Percentiles rank a stretch among this genome's conserved stretches.
phyloP scores from a whole-genome alignment of 2,329 filamentous ascomycete genomes.

The Didymella glomerata region DNA sequence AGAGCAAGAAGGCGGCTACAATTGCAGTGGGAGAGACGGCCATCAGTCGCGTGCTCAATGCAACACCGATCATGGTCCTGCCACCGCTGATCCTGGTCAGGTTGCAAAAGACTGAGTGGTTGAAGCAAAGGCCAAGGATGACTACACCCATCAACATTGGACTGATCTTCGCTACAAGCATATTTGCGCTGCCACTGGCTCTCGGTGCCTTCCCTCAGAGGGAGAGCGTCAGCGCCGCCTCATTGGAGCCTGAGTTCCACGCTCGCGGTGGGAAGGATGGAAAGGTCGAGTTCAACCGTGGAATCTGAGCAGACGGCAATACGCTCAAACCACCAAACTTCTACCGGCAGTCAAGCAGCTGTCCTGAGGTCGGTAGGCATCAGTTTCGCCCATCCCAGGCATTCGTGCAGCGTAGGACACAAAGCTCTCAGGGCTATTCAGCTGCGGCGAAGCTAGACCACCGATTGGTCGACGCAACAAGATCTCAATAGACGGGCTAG shows the following conservation, averaged over 20 bases:
- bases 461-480: conserved; percentile 33
- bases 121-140: conserved; percentile 77
- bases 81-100: conserved; percentile 86
- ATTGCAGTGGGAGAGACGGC: conserved; percentile 94
- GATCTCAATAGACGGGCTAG: conserved; percentile 2
- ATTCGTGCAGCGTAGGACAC: not conserved
- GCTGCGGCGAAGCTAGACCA: conserved; percentile 27
- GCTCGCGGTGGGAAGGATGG: conserved; percentile 79
- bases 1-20: conserved; percentile 85
- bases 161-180: conserved; percentile 84
- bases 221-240: conserved; percentile 78
- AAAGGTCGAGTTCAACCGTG: conserved; percentile 95
- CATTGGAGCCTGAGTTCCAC: conserved; percentile 86
- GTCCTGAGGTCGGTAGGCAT: not conserved
- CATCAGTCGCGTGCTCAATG: conserved; percentile 88
- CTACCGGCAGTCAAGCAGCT: not conserved
- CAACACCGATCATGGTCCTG: conserved; percentile 95
- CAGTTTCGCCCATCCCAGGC: not conserved
- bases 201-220: conserved; percentile 92
- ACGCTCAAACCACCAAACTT: not conserved
- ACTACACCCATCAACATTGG: conserved; percentile 85
- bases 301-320: conserved; percentile 67
- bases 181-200: conserved; percentile 88
- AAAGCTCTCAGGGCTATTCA: conserved; percentile 4
- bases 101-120: conserved; percentile 84